Conservation (phyloP, 2,329 filamentous ascomycete genomes). For the Paecilomyces formosus region DNA sequence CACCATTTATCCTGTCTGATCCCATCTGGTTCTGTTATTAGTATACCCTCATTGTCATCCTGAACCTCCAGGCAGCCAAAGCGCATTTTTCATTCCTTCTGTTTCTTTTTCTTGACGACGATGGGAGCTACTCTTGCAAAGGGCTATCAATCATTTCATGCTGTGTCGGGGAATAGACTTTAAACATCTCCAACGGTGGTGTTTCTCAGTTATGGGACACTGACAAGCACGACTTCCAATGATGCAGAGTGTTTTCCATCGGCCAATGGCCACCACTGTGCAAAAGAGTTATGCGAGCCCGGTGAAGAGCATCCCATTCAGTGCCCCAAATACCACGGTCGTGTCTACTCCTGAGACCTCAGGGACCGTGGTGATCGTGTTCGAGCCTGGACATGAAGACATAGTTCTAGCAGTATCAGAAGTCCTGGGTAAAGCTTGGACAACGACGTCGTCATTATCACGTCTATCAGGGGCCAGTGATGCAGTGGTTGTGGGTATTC, state of each 20-base stretch:
- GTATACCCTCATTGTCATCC: not conserved
- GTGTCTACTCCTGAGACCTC: slow-evolving; percentile 9
- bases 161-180: not conserved
- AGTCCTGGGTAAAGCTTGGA: slow-evolving; percentile 67
- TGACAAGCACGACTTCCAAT: slow-evolving; percentile 19
- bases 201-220: slow-evolving; percentile 2
- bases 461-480: slow-evolving; percentile 48
- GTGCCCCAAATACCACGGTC: not conserved
- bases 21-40: not conserved
- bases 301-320: slow-evolving; percentile 8
- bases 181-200: not conserved
- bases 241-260: slow-evolving; percentile 25
- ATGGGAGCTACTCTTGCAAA: not conserved
- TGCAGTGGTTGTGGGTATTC: slow-evolving; percentile 62
- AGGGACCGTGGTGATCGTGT: slow-evolving; percentile 54
- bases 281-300: slow-evolving; percentile 16
- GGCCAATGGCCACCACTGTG: slow-evolving; percentile 25
- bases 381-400: slow-evolving; percentile 62
- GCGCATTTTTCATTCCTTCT: not conserved
- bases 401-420: slow-evolving; percentile 72
- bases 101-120: not conserved
- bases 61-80: not conserved
- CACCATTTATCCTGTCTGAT: not conserved
- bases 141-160: not conserved
- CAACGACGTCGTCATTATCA: slow-evolving; percentile 50